Conservation (phyloP, 1,284 basidiomycete species). For the Pseudozyma hubeiensis region DNA sequence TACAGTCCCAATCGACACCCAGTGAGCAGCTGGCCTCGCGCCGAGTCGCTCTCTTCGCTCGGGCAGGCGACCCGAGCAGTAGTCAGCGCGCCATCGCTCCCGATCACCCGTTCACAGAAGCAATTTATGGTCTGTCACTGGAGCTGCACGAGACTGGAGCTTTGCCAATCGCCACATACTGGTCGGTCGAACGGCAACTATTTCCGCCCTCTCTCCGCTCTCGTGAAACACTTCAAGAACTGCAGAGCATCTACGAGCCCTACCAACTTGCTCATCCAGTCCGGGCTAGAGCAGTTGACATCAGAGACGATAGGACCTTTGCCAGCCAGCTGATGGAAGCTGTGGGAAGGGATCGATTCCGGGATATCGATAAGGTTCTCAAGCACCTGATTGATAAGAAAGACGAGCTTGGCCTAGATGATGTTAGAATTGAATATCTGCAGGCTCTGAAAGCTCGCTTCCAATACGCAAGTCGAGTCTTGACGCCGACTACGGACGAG, state of each 20-base stretch:
- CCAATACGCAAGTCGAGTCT: neutral
- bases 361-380: slow-evolving; percentile 5
- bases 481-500: slow-evolving; percentile 7
- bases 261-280: slow-evolving; percentile 14
- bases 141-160: neutral
- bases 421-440: neutral
- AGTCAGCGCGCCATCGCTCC: no score
- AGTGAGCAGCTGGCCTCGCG: no score
- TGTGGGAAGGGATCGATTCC: slow-evolving; percentile 3
- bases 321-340: neutral
- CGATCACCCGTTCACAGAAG: neutral
- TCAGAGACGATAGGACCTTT: neutral
- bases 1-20: no score
- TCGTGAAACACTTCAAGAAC: slow-evolving; percentile 1
- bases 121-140: neutral
- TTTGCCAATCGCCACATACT: neutral
- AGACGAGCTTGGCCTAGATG: slow-evolving; percentile 8
- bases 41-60: no score
- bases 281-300: neutral
- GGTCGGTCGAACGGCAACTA: neutral
- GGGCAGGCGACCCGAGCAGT: no score
- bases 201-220: slow-evolving; percentile 1
- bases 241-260: neutral
- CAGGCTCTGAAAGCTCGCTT: slow-evolving; percentile 9
- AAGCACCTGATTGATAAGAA: neutral